Evolutionary conservation across 2,329 filamentous ascomycete species (phyloP).

Genomic region (Trichoderma afroharzianum): DNA sequence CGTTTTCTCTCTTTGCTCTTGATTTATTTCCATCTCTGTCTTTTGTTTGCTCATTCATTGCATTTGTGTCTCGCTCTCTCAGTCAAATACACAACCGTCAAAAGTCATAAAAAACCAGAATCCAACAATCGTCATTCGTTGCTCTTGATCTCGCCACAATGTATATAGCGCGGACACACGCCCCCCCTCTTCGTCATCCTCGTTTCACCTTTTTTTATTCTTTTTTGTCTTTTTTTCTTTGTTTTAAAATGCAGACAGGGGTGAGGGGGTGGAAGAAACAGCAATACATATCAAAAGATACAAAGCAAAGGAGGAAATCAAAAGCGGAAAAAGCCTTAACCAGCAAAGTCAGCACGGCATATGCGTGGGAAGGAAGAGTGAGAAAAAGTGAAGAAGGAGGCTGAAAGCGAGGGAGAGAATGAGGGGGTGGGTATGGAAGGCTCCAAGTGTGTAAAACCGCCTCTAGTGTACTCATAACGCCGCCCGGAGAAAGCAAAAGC

Average conservation of each 20-base stretch:
- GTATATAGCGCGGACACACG: not conserved
- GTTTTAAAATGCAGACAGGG: slow-evolving; percentile 14
- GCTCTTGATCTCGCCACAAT: slow-evolving; percentile 8
- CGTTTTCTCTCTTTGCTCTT: not conserved
- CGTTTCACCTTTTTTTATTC: not conserved
- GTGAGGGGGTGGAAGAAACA: slow-evolving; percentile 4
- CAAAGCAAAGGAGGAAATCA: slow-evolving; percentile 19
- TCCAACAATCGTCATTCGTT: slow-evolving; percentile 22
- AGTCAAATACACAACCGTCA: not conserved
- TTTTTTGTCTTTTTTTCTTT: not conserved
- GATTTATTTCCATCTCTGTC: slow-evolving; percentile 1
- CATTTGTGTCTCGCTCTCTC: not conserved
- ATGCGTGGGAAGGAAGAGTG: slow-evolving; percentile 17
- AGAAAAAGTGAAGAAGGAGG: not conserved
- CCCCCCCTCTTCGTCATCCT: not conserved
- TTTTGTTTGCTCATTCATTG: slow-evolving; percentile 5
- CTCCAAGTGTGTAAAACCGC: slow-evolving; percentile 2
- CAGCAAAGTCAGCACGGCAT: slow-evolving; percentile 19
- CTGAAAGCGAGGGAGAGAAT: not conserved
- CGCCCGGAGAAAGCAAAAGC: slow-evolving; percentile 21
- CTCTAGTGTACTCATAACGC: slow-evolving; percentile 25
- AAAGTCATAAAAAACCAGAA: slow-evolving; percentile 18
- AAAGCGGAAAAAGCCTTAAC: slow-evolving; percentile 18
- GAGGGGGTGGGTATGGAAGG: slow-evolving; percentile 17
- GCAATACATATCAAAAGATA: slow-evolving; percentile 11